Evolutionary conservation across 1,284 basidiomycete genomes (phyloP).

Genomic region (Flammula alnicola): DNA sequence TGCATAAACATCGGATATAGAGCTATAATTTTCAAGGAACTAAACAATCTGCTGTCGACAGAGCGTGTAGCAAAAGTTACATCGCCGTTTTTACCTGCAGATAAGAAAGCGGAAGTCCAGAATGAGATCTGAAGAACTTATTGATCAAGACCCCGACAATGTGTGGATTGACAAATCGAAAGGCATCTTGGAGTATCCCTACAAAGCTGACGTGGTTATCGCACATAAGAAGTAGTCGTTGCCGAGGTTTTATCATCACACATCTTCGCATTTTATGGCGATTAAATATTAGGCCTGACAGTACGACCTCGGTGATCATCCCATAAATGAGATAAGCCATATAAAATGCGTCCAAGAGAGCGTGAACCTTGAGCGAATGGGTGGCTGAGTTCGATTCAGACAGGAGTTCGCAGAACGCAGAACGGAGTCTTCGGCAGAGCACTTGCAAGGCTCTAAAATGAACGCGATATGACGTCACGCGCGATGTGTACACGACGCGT

Average conservation of each 20-base stretch:
- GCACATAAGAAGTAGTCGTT: constrained; percentile 39
- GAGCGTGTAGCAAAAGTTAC: constrained; percentile 77
- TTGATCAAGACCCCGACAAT: constrained; percentile 46
- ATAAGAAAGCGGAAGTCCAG: constrained; percentile 55
- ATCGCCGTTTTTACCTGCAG: constrained; percentile 60
- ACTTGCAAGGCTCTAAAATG: no score
- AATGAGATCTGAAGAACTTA: constrained; percentile 52
- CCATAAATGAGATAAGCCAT: no score
- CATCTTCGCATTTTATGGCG: no score
- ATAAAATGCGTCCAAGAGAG: no score
- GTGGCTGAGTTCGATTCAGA: no score
- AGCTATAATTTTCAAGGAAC: constrained; percentile 52
- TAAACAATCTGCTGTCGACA: constrained; percentile 55
- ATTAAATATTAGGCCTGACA: no score
- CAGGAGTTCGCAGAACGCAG: no score
- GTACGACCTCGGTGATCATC: no score
- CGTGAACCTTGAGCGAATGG: no score
- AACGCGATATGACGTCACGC: no score
- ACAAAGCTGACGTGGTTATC: constrained; percentile 46
- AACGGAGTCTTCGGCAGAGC: no score
- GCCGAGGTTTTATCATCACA: neutral
- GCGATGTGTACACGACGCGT: constrained; percentile 12
- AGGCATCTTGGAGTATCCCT: constrained; percentile 54
- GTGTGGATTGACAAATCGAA: constrained; percentile 49
- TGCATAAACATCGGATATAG: constrained; percentile 59